These are phyloP conservation scores for Gossypium ekmanianum DNA, from an alignment of 345 rosid genomes.

Conservation along the genomic window DNA sequence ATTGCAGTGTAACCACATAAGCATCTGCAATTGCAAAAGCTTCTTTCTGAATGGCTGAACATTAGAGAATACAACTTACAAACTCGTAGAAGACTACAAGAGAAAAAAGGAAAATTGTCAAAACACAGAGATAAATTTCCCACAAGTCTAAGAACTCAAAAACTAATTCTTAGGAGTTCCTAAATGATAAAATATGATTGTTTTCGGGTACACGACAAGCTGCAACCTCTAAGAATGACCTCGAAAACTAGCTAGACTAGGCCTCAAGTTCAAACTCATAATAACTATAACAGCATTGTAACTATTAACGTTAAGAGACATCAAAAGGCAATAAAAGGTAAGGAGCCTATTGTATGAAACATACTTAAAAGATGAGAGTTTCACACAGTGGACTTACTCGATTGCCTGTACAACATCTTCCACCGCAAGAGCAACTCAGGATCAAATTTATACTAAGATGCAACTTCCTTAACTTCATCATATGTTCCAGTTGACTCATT, in stretches of 20 bases:
- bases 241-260: neutral
- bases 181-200: neutral
- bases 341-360: neutral
- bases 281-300: neutral
- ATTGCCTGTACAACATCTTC: neutral
- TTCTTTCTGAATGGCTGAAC: too few species aligned
- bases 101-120: too few species aligned
- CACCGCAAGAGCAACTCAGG: neutral
- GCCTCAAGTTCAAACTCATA: neutral
- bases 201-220: neutral
- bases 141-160: too few species aligned
- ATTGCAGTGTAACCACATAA: too few species aligned
- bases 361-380: neutral
- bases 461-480: slow-evolving; percentile 34
- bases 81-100: too few species aligned
- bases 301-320: neutral
- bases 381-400: neutral
- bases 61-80: too few species aligned
- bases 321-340: neutral
- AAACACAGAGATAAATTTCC: too few species aligned
- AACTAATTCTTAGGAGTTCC: too few species aligned
- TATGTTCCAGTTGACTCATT: slow-evolving; percentile 52
- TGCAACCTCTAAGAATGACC: neutral
- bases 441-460: slow-evolving; percentile 16
- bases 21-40: too few species aligned